Evolutionary conservation across 176 grass and related monocot genomes (phyloP).

Genomic region (Zea mays): DNA sequence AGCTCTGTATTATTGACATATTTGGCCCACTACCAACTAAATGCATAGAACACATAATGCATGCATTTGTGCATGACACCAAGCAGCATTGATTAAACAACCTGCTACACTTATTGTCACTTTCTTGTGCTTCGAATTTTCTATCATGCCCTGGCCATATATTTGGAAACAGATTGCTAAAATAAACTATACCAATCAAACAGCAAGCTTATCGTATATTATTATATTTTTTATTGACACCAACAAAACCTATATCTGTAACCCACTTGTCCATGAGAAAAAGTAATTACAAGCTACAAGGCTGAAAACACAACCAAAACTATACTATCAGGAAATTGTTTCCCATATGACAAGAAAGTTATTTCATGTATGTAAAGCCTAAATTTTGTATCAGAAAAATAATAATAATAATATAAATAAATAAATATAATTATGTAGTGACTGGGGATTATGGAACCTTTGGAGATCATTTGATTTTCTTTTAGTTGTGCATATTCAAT

Average conservation of each 20-base stretch:
- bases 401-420: too few relatives aligned
- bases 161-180: conserved; percentile 68
- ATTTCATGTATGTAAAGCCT: too few relatives aligned
- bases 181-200: conserved; percentile 21
- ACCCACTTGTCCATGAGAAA: neutral
- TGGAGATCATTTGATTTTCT: too few relatives aligned
- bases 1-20: neutral
- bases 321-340: neutral
- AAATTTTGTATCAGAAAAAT: too few relatives aligned
- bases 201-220: conserved; percentile 1
- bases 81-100: conserved; percentile 10
- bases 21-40: conserved; percentile 8
- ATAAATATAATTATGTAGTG: too few relatives aligned
- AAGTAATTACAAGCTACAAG: neutral
- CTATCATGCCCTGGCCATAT: conserved; percentile 54
- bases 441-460: too few relatives aligned
- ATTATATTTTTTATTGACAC: neutral
- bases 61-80: neutral
- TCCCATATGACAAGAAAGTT: neutral
- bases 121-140: conserved; percentile 45
- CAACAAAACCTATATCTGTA: neutral
- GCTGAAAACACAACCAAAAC: neutral
- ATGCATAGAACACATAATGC: neutral
- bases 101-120: conserved; percentile 34
- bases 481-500: too few relatives aligned